Conservation (phyloP, 2,329 filamentous ascomycete species). For the Madurella fahalii region DNA sequence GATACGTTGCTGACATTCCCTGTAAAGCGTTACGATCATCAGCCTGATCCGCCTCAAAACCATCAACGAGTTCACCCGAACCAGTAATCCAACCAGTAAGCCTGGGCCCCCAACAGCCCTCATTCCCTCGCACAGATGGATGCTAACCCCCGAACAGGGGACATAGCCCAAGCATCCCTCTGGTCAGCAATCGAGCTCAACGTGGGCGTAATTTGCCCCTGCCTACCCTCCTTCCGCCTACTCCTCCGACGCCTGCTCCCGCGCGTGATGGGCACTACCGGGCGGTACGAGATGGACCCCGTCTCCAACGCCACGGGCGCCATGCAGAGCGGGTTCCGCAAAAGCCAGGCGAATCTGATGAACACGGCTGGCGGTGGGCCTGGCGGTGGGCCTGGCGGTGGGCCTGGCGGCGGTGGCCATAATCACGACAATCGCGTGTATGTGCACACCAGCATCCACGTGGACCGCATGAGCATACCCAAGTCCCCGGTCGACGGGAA, state of each 20-base stretch:
- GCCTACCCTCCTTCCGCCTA: conserved; percentile 23
- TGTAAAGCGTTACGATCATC: conserved; percentile 21
- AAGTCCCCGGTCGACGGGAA: not conserved
- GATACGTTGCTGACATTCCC: not conserved
- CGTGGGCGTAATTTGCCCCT: conserved; percentile 26
- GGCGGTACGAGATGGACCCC: conserved; percentile 19
- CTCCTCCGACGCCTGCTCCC: conserved; percentile 21
- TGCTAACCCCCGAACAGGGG: conserved; percentile 13
- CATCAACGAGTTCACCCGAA: conserved; percentile 21
- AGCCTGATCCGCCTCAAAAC: conserved; percentile 24
- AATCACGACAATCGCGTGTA: conserved; percentile 6
- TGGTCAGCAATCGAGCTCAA: conserved; percentile 26
- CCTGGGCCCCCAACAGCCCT: not conserved
- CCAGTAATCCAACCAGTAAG: conserved; percentile 24
- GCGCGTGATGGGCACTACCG: conserved; percentile 13
- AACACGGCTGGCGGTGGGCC: not conserved
- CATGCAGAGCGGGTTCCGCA: conserved; percentile 2
- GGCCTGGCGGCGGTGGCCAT: not conserved
- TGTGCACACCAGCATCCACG: conserved; percentile 2
- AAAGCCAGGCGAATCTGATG: not conserved
- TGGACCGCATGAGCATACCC: too few species aligned
- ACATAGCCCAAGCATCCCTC: conserved; percentile 21
- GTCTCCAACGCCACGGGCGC: conserved; percentile 1
- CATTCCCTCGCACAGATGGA: not conserved
- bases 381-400: not conserved